Evolutionary conservation across 768 basidiomycete species (phyloP).

Genomic region (Sarcomyxa edulis): DNA sequence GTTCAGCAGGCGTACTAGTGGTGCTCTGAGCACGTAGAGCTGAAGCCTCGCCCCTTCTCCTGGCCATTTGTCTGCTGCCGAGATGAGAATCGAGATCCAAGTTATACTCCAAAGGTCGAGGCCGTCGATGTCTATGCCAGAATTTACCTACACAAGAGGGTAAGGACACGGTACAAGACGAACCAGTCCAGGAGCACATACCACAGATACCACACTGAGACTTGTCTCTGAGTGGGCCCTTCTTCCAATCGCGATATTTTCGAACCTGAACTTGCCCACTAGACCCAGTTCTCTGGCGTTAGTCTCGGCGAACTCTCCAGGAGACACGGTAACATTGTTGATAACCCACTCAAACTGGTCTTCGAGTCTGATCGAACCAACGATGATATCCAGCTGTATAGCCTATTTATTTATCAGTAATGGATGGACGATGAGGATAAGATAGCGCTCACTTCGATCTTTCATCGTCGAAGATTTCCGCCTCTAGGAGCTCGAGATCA

Average conservation of each 20-base stretch:
- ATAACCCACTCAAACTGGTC: constrained; percentile 99
- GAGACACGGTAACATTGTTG: constrained; percentile 70
- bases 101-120: constrained; percentile 77
- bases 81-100: constrained; percentile 67
- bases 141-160: constrained; percentile 60
- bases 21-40: constrained; percentile 41
- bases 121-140: constrained; percentile 83
- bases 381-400: constrained; percentile 88
- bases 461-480: constrained; percentile 78
- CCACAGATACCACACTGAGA: constrained; percentile 92
- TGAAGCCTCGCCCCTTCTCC: constrained; percentile 53
- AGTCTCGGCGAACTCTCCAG: constrained; percentile 88
- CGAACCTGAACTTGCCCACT: constrained; percentile 88
- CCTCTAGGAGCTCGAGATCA: constrained; percentile 54
- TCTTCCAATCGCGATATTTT: constrained; percentile 78
- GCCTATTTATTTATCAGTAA: constrained; percentile 4
- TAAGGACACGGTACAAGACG: constrained; percentile 4
- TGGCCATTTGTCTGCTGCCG: constrained; percentile 42
- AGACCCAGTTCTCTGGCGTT: constrained; percentile 87
- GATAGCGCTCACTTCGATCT: constrained; percentile 67
- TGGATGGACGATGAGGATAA: constrained; percentile 7
- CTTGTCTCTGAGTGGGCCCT: constrained; percentile 87
- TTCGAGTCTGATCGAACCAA: constrained; percentile 87
- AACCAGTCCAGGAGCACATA: constrained; percentile 32
- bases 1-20: constrained; percentile 32